Evolutionary conservation across 1,284 basidiomycete species (phyloP).

Genomic region (Pyrrhoderma noxium): DNA sequence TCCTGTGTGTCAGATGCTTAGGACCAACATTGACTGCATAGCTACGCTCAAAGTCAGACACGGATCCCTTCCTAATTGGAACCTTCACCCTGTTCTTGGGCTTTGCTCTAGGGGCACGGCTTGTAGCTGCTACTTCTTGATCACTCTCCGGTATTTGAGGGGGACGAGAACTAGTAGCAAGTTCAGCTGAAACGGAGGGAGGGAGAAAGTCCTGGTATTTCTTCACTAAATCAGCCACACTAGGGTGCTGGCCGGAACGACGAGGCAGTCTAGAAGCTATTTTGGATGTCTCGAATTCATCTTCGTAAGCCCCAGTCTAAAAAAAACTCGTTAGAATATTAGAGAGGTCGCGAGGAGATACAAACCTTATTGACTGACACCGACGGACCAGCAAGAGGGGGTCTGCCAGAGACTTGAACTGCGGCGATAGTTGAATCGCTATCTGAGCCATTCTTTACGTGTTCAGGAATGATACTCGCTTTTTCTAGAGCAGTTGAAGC

Average conservation of each 20-base stretch:
- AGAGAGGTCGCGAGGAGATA: neutral
- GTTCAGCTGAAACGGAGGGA: slow-evolving; percentile 60
- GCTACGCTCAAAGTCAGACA: slow-evolving; percentile 82
- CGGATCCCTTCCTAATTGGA: slow-evolving; percentile 48
- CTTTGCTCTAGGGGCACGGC: slow-evolving; percentile 38
- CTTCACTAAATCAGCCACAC: slow-evolving; percentile 80
- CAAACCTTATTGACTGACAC: too few relatives aligned
- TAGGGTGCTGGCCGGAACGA: slow-evolving; percentile 47
- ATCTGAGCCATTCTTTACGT: slow-evolving; percentile 50
- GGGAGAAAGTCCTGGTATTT: slow-evolving; percentile 76
- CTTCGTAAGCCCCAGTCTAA: neutral
- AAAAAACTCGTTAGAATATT: slow-evolving; percentile 12
- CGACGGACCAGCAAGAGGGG: too few relatives aligned
- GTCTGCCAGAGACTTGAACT: slow-evolving; percentile 27
- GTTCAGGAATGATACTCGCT: slow-evolving; percentile 16
- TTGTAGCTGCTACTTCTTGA: slow-evolving; percentile 39
- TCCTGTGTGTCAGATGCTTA: slow-evolving; percentile 49
- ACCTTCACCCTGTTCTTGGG: slow-evolving; percentile 36
- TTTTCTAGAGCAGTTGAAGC: neutral
- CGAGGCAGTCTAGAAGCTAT: slow-evolving; percentile 66
- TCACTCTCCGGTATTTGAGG: slow-evolving; percentile 62
- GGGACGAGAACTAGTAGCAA: slow-evolving; percentile 59
- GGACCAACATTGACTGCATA: slow-evolving; percentile 86
- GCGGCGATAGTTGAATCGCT: slow-evolving; percentile 92
- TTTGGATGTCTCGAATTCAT: slow-evolving; percentile 20